Percentiles rank a stretch among this genome's conserved stretches.
Evolutionary conservation across 345 rosid genomes (phyloP).

Genomic region (Syzygium oleosum): DNA sequence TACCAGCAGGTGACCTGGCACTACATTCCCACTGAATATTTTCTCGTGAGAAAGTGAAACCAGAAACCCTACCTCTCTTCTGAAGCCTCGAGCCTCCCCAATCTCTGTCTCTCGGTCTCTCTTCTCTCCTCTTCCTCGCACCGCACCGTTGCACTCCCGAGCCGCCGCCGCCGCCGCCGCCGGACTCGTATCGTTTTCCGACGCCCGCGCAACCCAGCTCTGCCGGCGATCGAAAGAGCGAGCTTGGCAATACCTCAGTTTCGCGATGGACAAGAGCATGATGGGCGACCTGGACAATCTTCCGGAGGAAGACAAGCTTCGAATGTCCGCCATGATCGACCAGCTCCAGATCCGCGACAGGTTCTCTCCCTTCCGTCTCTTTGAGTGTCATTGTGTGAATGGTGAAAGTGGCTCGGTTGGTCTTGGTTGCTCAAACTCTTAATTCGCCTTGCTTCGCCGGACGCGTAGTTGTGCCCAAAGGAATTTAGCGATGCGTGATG

Average conservation of each 20-base stretch:
- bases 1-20: too few relatives aligned
- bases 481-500: neutral
- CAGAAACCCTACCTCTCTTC: neutral
- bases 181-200: neutral
- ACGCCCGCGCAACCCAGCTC: neutral
- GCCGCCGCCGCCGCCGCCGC: neutral
- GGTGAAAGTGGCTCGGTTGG: neutral
- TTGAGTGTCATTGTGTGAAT: neutral
- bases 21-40: too few relatives aligned
- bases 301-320: conserved; percentile 62
- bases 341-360: conserved; percentile 89
- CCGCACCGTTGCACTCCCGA: neutral
- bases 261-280: conserved; percentile 69
- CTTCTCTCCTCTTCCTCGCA: fast-evolving
- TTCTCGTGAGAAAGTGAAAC: fast-evolving
- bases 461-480: neutral
- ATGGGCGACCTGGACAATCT: conserved; percentile 75
- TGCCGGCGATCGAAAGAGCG: neutral
- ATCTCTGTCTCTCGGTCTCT: neutral
- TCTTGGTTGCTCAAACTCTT: neutral
- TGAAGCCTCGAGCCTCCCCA: neutral
- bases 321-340: conserved; percentile 81
- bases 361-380: conserved; percentile 19
- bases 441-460: neutral
- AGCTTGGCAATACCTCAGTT: neutral